A percentile compares a stretch with the other conserved stretches of the same genome.
These are phyloP conservation scores for Lachnellula occidentalis DNA, from an alignment of 2,329 filamentous ascomycete genomes.

Conservation along the genomic window DNA sequence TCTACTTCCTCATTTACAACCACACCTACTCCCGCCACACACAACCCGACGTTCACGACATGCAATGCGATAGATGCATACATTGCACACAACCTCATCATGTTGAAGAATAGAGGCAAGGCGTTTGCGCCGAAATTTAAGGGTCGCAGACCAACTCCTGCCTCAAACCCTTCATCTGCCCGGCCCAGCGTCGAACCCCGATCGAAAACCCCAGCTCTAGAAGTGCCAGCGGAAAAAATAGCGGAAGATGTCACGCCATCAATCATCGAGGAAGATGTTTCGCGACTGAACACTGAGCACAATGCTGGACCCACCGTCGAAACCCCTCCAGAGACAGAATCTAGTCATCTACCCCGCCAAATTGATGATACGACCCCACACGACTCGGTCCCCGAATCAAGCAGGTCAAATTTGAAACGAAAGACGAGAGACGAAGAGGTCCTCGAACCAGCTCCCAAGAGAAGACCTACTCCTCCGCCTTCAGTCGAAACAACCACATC, in stretches of 20 bases:
- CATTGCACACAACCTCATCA: slow-evolving; percentile 7
- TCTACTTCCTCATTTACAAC: background rate
- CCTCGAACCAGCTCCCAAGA: background rate
- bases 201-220: slow-evolving; percentile 24
- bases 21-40: no score
- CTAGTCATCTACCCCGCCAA: slow-evolving; percentile 3
- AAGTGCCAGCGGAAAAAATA: background rate
- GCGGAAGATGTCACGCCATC: slow-evolving; percentile 2
- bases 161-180: slow-evolving; percentile 34
- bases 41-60: background rate
- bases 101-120: slow-evolving; percentile 51
- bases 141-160: slow-evolving; percentile 46
- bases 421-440: slow-evolving; percentile 11
- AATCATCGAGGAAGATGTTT: slow-evolving; percentile 11
- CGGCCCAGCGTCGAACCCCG: slow-evolving; percentile 37
- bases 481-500: background rate
- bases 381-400: background rate
- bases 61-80: slow-evolving; percentile 1
- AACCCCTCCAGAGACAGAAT: slow-evolving; percentile 28
- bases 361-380: background rate
- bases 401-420: slow-evolving; percentile 7
- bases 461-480: background rate
- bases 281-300: background rate
- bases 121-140: slow-evolving; percentile 59
- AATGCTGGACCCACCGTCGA: background rate